Evolutionary conservation across 257 asterid genomes (phyloP), one percentile per base, ranked within the genome.

Genomic region (Primulina tabacum): DNA sequence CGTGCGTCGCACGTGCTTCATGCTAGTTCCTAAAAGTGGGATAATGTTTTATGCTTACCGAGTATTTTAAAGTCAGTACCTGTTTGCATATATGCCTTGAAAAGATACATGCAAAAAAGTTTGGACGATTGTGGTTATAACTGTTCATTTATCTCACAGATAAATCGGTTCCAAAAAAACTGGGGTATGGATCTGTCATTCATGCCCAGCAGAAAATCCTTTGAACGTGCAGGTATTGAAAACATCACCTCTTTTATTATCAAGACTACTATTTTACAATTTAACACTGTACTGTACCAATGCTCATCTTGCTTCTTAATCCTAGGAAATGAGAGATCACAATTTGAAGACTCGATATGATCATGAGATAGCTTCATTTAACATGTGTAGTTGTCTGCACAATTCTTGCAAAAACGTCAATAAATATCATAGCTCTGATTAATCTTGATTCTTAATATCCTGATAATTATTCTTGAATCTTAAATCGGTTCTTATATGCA

Each of bases 171-270:
- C 85, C 98, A 88, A 71, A 80, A 86, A 86, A 90, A 79, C 61
- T 92, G 98, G 98, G 96, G 97, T 65, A 92, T 92, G 96, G 98
- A 92, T 77, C 88, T 82, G 64, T 84, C 90, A 26, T 92, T 79
- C 81, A 92, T 92, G 98, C 97, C 98, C 34, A 90, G 98, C 82
- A 82, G 98, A 84, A 92, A 92, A 76, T 83, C 90, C 70, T 92
- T 92, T 2, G 97, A 92, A 77, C 97, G 96, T 53, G 97, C 96
- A 83, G 98, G 98, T 92, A 73, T 37, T 55, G 6, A 18, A 52
- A 26, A 8, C n/a, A 12, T 65, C 47, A 55, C 47, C 17, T 53
- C 69, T 3, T 58, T 30, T 73, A 47, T 53, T 33, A 26, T 63
- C 50, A 14, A 53, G 64, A 40, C 28, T 62, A 16, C 30, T 53